These are phyloP conservation scores for Gossypium turneri DNA, from an alignment of 345 rosid genomes.

Conservation along the genomic window DNA sequence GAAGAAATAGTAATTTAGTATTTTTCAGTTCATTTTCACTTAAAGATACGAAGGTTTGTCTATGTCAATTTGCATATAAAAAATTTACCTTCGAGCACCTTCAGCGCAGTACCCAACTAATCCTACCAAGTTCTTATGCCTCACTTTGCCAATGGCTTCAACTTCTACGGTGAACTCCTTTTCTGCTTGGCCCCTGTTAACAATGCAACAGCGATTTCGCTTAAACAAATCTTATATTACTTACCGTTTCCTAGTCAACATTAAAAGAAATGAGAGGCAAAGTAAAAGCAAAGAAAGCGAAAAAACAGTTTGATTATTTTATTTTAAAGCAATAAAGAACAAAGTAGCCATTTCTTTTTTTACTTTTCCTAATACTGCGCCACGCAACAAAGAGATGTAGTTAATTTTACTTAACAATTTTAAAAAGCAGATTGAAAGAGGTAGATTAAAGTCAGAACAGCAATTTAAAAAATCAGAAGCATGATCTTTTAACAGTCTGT, in stretches of 20 bases:
- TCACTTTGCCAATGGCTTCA: constrained; percentile 82
- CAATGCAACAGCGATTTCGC: background rate
- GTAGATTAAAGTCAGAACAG: background rate
- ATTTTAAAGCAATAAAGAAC: constrained; percentile 26
- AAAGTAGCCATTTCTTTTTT: constrained; percentile 18
- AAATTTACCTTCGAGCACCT: constrained; percentile 64
- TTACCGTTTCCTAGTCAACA: background rate
- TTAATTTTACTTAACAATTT: background rate
- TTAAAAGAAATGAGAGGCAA: background rate
- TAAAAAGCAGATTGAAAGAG: background rate
- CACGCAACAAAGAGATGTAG: background rate
- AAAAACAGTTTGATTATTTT: background rate
- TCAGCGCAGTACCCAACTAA: constrained; percentile 88
- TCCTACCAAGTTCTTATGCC: constrained; percentile 94
- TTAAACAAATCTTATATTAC: background rate
- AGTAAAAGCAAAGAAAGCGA: constrained; percentile 16
- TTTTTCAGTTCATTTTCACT: background rate
- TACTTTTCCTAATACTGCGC: constrained; percentile 20
- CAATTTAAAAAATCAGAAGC: background rate
- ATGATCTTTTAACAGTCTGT: constrained; percentile 5
- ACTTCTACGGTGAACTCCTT: constrained; percentile 52
- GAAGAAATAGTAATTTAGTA: constrained; percentile 12
- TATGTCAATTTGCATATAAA: background rate
- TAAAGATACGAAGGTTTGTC: background rate
- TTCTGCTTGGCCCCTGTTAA: constrained; percentile 86